Conservation (phyloP, 2,329 filamentous ascomycete species). For the Fusarium multiceps region DNA sequence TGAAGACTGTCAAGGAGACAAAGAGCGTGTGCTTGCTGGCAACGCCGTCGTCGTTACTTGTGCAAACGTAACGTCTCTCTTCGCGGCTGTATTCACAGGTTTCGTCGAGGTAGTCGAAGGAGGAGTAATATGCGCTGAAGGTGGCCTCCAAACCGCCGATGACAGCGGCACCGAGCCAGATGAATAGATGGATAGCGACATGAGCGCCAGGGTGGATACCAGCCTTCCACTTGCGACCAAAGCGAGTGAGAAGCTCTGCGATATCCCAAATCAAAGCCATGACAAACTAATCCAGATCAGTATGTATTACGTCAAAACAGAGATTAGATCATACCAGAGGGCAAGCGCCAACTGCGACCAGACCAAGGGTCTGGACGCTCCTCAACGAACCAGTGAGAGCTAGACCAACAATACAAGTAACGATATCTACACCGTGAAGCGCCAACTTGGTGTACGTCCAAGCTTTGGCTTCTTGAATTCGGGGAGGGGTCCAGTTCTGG, state of each 20-base stretch:
- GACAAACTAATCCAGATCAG: slow-evolving; percentile 47
- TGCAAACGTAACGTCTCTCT: slow-evolving; percentile 2
- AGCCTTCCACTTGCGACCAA: slow-evolving; percentile 46
- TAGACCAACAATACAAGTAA: slow-evolving; percentile 45
- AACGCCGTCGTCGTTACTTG: slow-evolving; percentile 1
- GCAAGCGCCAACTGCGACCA: slow-evolving; percentile 23
- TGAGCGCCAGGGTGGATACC: slow-evolving; percentile 59
- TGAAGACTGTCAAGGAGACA: slow-evolving; percentile 40
- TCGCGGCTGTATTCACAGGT: slow-evolving; percentile 24
- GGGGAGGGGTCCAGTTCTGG: slow-evolving; percentile 32
- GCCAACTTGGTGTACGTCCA: slow-evolving; percentile 49
- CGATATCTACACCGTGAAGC: slow-evolving; percentile 46
- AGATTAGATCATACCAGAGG: slow-evolving; percentile 33
- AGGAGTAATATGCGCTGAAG: slow-evolving; percentile 18
- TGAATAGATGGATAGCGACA: slow-evolving; percentile 55
- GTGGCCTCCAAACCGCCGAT: slow-evolving; percentile 43
- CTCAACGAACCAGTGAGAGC: slow-evolving; percentile 46
- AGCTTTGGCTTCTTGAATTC: slow-evolving; percentile 23
- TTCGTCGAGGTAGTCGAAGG: slow-evolving; percentile 28
- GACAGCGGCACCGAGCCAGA: slow-evolving; percentile 53
- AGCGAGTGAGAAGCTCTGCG: slow-evolving; percentile 54
- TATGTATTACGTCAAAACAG: neutral
- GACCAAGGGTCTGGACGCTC: slow-evolving; percentile 5
- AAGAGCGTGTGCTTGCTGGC: slow-evolving; percentile 24
- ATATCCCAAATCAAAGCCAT: slow-evolving; percentile 53